Percentiles rank a stretch among this genome's conserved stretches.
phyloP scores from a whole-genome alignment of 257 asterid species.

The Lithospermum erythrorhizon region DNA sequence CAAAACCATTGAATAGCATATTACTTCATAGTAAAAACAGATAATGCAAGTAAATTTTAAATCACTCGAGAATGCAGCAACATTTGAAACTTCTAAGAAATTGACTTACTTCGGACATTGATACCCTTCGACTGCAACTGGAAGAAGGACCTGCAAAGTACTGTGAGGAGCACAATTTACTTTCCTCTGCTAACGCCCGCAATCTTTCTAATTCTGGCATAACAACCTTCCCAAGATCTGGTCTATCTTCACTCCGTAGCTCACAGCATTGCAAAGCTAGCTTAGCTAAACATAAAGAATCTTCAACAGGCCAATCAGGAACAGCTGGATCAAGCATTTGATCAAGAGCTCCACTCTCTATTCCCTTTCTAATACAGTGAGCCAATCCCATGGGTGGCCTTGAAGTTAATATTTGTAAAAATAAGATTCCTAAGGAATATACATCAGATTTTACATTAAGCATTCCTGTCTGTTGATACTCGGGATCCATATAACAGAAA shows the following conservation, averaged over 20 bases:
- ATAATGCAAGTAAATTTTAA: too few relatives aligned
- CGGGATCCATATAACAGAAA: slow-evolving; percentile 25
- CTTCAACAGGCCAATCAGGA: background rate
- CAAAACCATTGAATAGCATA: too few relatives aligned
- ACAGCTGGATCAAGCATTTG: background rate
- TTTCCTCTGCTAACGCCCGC: background rate
- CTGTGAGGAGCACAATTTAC: background rate
- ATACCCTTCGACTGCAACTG: too few relatives aligned
- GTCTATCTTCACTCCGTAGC: background rate
- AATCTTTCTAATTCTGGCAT: background rate
- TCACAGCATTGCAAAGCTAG: background rate
- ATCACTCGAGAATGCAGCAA: too few relatives aligned
- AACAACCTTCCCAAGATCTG: background rate
- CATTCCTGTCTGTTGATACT: slow-evolving; percentile 34
- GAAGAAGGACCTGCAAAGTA: background rate
- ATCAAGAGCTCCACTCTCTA: background rate
- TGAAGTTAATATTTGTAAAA: slow-evolving; percentile 18
- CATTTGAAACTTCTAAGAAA: background rate
- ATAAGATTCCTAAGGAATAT: slow-evolving; percentile 25
- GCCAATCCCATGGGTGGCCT: background rate
- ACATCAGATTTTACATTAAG: slow-evolving; percentile 28
- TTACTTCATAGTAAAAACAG: background rate
- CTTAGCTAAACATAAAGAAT: background rate
- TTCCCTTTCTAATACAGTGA: background rate
- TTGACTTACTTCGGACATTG: background rate